Evolutionary conservation across 2,329 filamentous ascomycete genomes (phyloP).

Genomic region (Aspergillus cejpii): DNA sequence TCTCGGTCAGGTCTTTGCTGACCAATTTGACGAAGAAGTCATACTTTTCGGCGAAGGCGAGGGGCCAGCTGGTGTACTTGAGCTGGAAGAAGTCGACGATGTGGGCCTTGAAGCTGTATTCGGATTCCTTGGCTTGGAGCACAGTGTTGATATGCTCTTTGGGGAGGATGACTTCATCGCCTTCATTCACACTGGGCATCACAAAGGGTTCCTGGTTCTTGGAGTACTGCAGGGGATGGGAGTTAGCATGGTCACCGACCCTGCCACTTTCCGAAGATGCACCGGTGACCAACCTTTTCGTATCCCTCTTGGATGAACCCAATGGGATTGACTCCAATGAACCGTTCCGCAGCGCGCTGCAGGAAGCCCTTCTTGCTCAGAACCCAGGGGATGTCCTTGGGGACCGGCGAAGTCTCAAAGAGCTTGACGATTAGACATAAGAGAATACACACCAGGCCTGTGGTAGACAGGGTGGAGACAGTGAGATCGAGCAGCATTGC

Average conservation of each 20-base stretch:
- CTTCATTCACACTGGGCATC: slow-evolving; percentile 13
- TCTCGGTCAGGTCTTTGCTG: slow-evolving; percentile 13
- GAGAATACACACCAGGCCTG: slow-evolving; percentile 4
- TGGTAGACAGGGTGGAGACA: slow-evolving; percentile 1
- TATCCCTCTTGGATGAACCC: slow-evolving; percentile 12
- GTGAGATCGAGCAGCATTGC: slow-evolving; percentile 7
- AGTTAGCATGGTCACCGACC: neutral
- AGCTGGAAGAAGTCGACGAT: slow-evolving; percentile 13
- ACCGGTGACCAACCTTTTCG: slow-evolving; percentile 9
- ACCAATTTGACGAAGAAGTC: slow-evolving; percentile 13
- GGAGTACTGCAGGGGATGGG: slow-evolving; percentile 5
- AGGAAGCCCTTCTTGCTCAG: slow-evolving; percentile 8
- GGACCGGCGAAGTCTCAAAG: slow-evolving; percentile 11
- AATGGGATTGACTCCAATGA: slow-evolving; percentile 11
- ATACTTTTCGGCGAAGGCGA: slow-evolving; percentile 10
- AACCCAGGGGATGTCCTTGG: slow-evolving; percentile 10
- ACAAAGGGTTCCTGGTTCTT: slow-evolving; percentile 11
- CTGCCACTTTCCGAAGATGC: too few species aligned
- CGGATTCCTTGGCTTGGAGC: slow-evolving; percentile 9
- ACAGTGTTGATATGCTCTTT: slow-evolving; percentile 8
- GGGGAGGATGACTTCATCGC: slow-evolving; percentile 12
- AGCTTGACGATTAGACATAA: slow-evolving; percentile 11
- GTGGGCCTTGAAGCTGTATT: slow-evolving; percentile 12
- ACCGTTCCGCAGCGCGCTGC: slow-evolving; percentile 10
- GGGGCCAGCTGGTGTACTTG: slow-evolving; percentile 12